Evolutionary conservation across 495 filamentous ascomycete genomes (phyloP).

Genomic region (Parathielavia hyrcaniae): DNA sequence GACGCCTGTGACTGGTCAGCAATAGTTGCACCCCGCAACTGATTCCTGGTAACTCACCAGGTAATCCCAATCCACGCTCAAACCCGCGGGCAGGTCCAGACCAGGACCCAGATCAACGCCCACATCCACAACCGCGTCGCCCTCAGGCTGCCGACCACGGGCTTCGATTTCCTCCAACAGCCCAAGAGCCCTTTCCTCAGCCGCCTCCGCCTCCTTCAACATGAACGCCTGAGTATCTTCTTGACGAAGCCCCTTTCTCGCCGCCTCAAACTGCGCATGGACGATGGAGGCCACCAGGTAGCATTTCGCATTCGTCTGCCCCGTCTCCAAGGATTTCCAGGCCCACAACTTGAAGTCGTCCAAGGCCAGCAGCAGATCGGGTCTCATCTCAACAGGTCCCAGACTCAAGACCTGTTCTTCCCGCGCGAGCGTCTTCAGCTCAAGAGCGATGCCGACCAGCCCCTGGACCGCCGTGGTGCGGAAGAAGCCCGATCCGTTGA

Average conservation of each 20-base stretch:
- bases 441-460: slow-evolving; percentile 40
- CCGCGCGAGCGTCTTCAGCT: slow-evolving; percentile 45
- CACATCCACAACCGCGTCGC: slow-evolving; percentile 15
- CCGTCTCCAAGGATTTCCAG: slow-evolving; percentile 39
- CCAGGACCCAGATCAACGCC: slow-evolving; percentile 1
- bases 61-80: slow-evolving; percentile 5
- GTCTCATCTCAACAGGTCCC: slow-evolving; percentile 31
- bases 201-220: slow-evolving; percentile 37
- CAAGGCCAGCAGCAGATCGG: slow-evolving; percentile 45
- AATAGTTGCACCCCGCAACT: neutral
- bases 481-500: slow-evolving; percentile 38
- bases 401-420: slow-evolving; percentile 37
- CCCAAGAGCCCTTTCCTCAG: slow-evolving; percentile 29
- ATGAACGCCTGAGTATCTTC: slow-evolving; percentile 31
- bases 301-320: slow-evolving; percentile 55
- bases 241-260: slow-evolving; percentile 34
- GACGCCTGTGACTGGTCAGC: neutral
- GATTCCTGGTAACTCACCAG: neutral
- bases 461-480: slow-evolving; percentile 38
- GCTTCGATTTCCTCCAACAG: slow-evolving; percentile 38
- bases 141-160: neutral
- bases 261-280: slow-evolving; percentile 39
- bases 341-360: slow-evolving; percentile 42
- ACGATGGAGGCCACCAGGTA: slow-evolving; percentile 43
- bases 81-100: neutral